Conservation (phyloP, 108 stramenopile species). For the Cyclotella atomus region DNA sequence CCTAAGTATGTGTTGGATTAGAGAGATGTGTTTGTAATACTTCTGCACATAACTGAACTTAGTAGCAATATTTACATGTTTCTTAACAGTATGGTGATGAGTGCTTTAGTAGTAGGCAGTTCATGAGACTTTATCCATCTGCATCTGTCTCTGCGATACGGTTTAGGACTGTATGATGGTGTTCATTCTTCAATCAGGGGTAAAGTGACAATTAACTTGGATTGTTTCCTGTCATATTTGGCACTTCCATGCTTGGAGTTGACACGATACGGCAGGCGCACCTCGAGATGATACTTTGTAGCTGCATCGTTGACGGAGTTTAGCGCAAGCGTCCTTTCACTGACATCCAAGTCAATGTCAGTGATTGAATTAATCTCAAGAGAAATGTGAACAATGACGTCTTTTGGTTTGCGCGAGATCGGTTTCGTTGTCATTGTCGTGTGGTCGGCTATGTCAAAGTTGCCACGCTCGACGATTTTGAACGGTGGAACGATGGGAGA, state of each 20-base stretch:
- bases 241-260: conserved; percentile 26
- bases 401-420: conserved; percentile 17
- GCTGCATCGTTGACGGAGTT: not conserved
- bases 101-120: no score
- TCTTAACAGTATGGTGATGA: no score
- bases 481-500: conserved; percentile 22
- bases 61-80: no score
- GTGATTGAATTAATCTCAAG: conserved; percentile 26
- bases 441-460: conserved; percentile 36
- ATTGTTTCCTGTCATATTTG: conserved; percentile 20
- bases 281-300: conserved; percentile 9
- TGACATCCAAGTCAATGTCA: conserved; percentile 31
- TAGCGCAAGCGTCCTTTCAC: conserved; percentile 17
- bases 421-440: not conserved
- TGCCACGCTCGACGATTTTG: conserved; percentile 40
- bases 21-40: no score
- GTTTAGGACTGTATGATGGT: not conserved
- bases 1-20: not conserved
- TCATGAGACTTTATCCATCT: no score
- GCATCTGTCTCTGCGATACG: no score
- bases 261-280: conserved; percentile 27
- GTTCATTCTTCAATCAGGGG: conserved; percentile 11
- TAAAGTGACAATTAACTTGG: conserved; percentile 26
- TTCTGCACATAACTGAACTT: no score
- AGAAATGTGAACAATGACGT: conserved; percentile 22